Percentiles rank a stretch among this genome's conserved stretches.
These are phyloP conservation scores for Wickerhamomyces bisporus DNA, from an alignment of 805 yeast species.

Conservation along the genomic window DNA sequence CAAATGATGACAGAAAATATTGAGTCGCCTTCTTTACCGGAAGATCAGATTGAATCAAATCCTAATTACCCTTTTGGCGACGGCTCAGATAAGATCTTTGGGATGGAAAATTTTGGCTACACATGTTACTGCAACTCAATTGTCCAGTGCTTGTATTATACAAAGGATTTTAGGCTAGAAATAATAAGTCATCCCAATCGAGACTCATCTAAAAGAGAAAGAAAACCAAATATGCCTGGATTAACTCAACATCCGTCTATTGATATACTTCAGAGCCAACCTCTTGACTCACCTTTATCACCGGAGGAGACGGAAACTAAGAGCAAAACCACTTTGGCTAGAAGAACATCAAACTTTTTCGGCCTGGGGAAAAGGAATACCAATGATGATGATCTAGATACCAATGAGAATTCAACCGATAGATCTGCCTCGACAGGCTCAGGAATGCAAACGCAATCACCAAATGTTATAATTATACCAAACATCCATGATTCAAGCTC, in stretches of 20 bases:
- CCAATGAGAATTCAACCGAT: background rate
- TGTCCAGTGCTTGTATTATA: conserved; percentile 78
- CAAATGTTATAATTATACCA: conserved; percentile 12
- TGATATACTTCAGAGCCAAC: conserved; percentile 2
- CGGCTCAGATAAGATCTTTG: conserved; percentile 66
- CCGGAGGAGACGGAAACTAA: conserved; percentile 8
- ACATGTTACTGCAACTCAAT: conserved; percentile 95
- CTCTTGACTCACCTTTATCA: background rate
- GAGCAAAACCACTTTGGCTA: conserved; percentile 11
- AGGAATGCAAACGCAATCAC: background rate
- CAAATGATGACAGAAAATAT: conserved; percentile 3
- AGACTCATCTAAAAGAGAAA: conserved; percentile 26
- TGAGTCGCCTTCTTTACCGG: background rate
- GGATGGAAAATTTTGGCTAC: conserved; percentile 82
- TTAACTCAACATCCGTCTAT: conserved; percentile 34
- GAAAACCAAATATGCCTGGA: conserved; percentile 38
- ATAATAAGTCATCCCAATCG: conserved; percentile 44
- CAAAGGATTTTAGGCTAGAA: conserved; percentile 59
- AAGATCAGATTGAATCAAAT: background rate
- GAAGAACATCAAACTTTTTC: conserved; percentile 26
- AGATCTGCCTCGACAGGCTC: background rate
- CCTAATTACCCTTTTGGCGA: conserved; percentile 49
- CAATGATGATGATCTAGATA: conserved; percentile 14
- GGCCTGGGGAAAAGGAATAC: conserved; percentile 19
- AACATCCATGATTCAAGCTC: conserved; percentile 12